Evolutionary conservation across 495 filamentous ascomycete species (phyloP).

Genomic region (Penicillium subrubescens): DNA sequence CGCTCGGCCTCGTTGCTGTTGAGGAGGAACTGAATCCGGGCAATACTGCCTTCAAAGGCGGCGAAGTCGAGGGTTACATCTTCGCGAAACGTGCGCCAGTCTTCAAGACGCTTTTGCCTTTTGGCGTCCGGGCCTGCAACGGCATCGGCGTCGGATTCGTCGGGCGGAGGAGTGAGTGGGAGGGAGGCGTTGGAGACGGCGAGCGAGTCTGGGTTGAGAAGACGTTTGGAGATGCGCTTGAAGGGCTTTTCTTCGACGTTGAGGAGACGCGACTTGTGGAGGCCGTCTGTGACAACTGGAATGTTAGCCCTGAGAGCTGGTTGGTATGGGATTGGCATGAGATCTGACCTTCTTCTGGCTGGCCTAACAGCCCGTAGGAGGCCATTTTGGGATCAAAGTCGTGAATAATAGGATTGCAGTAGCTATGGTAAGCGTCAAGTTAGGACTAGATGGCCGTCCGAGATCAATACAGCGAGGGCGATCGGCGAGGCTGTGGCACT

Average conservation of each 20-base stretch:
- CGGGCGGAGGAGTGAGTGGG: conserved; percentile 71
- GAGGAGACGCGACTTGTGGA: conserved; percentile 88
- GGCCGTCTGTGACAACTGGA: conserved; percentile 58
- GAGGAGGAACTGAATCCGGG: conserved; percentile 83
- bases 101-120: conserved; percentile 52
- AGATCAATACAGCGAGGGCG: background rate
- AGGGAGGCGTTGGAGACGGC: conserved; percentile 54
- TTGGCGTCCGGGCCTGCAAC: conserved; percentile 35
- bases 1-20: conserved; percentile 84
- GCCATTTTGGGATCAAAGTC: conserved; percentile 33
- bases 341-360: conserved; percentile 54
- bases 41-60: conserved; percentile 82
- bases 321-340: conserved; percentile 4
- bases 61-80: conserved; percentile 90
- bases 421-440: background rate
- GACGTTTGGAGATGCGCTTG: conserved; percentile 82
- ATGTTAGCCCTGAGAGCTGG: conserved; percentile 22
- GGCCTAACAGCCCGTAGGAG: conserved; percentile 50
- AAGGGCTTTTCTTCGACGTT: conserved; percentile 92
- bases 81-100: conserved; percentile 66
- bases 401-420: background rate
- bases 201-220: conserved; percentile 66
- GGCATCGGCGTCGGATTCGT: conserved; percentile 53
- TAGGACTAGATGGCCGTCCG: background rate
- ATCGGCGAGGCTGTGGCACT: background rate